These are phyloP conservation scores for Drechslerella dactyloides DNA, from an alignment of 2,329 filamentous ascomycete genomes.

Conservation along the genomic window DNA sequence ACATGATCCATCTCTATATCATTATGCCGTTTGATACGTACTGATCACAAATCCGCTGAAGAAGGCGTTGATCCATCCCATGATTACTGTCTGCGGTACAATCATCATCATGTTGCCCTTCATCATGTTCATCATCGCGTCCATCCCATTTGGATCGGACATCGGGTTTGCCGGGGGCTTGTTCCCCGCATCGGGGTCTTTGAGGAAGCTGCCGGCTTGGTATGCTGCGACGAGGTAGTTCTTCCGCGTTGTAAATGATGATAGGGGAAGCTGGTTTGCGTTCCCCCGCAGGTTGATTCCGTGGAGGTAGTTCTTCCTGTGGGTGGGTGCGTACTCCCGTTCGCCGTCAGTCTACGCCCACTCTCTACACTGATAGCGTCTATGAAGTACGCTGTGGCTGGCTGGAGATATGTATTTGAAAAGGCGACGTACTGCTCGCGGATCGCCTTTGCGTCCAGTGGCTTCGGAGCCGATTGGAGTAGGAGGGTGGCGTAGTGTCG, in stretches of 20 bases:
- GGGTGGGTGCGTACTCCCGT: constrained; percentile 48
- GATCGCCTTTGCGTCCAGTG: constrained; percentile 73
- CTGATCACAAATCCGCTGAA: constrained; percentile 98
- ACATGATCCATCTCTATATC: constrained; percentile 13
- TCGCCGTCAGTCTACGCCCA: background rate
- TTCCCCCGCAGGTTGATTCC: constrained; percentile 85
- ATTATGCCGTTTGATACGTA: constrained; percentile 61
- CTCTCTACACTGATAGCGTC: background rate
- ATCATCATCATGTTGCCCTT: constrained; percentile 99
- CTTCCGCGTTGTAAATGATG: constrained; percentile 80
- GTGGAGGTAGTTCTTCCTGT: constrained; percentile 72
- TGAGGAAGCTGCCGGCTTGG: constrained; percentile 85
- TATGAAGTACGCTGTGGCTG: background rate
- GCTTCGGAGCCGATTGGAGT: constrained; percentile 83
- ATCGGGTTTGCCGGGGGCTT: constrained; percentile 92
- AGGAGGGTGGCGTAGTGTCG: constrained; percentile 96
- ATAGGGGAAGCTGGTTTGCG: constrained; percentile 76
- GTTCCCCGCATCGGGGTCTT: constrained; percentile 82
- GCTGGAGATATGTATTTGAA: constrained; percentile 1
- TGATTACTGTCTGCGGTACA: constrained; percentile 96
- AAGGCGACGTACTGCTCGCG: constrained; percentile 71
- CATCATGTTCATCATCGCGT: constrained; percentile 99
- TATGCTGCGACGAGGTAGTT: constrained; percentile 79
- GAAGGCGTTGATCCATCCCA: constrained; percentile 99
- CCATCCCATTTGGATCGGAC: constrained; percentile 94